phyloP scores from a whole-genome alignment of 441 rosid species.

The Jatropha podagrica region DNA sequence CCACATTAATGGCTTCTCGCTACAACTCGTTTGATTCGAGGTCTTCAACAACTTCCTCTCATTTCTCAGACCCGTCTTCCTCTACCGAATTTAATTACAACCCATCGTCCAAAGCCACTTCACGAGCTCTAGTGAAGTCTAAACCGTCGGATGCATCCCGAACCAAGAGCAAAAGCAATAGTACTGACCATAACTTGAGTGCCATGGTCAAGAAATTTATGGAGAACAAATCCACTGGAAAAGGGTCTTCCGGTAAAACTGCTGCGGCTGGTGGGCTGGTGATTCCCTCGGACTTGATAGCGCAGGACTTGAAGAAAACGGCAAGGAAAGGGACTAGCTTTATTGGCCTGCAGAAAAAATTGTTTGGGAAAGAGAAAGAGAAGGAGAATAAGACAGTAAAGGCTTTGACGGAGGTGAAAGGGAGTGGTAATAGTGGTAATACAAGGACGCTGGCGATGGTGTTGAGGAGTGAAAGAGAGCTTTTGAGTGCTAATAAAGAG shows the following conservation, averaged over 20 bases:
- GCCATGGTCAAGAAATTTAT: conserved; percentile 52
- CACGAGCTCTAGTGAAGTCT: conserved; percentile 53
- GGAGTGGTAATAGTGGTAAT: conserved; percentile 33
- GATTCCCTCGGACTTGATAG: conserved; percentile 58
- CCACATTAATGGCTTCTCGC: conserved; percentile 36
- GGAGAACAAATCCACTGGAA: conserved; percentile 19
- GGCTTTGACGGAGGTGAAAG: conserved; percentile 70
- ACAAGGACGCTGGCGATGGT: conserved; percentile 93
- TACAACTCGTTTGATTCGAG: conserved; percentile 70
- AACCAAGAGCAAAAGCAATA: conserved; percentile 20
- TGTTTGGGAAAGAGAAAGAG: conserved; percentile 65
- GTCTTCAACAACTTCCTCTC: conserved; percentile 52
- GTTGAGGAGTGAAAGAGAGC: conserved; percentile 91
- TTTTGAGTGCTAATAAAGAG: conserved; percentile 67
- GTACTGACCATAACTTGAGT: conserved; percentile 43
- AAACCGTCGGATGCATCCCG: conserved; percentile 36
- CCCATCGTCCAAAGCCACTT: conserved; percentile 28
- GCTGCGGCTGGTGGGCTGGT: conserved; percentile 32
- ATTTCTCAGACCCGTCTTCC: conserved; percentile 60
- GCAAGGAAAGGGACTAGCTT: conserved; percentile 47
- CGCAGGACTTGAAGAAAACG: conserved; percentile 69
- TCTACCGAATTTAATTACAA: conserved; percentile 45
- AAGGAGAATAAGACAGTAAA: conserved; percentile 44
- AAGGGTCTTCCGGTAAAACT: conserved; percentile 16
- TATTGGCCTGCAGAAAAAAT: conserved; percentile 65